Percentiles rank a stretch among this genome's conserved stretches.
These are phyloP conservation scores for Euphorbia corollata DNA, from an alignment of 441 rosid species.

Conservation along the genomic window DNA sequence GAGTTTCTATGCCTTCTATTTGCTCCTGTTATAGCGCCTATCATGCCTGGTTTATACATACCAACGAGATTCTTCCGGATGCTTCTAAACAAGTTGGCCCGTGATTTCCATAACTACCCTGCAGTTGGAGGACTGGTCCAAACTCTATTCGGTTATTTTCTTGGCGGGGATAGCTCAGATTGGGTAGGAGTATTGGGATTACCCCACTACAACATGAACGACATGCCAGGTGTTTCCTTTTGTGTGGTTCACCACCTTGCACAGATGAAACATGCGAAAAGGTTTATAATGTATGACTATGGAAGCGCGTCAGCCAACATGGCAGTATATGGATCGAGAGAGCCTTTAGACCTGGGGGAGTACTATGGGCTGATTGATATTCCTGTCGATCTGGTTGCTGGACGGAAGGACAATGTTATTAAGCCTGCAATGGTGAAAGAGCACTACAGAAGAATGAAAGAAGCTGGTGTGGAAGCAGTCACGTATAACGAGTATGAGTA, in stretches of 20 bases:
- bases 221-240: slow-evolving; percentile 89
- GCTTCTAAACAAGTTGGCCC: slow-evolving; percentile 87
- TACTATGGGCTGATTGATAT: slow-evolving; percentile 53
- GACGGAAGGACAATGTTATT: slow-evolving; percentile 75
- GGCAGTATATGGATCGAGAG: slow-evolving; percentile 62
- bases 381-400: slow-evolving; percentile 84
- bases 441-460: slow-evolving; percentile 74
- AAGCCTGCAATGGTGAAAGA: slow-evolving; percentile 69
- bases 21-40: slow-evolving; percentile 52
- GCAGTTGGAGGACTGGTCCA: slow-evolving; percentile 95
- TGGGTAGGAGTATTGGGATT: slow-evolving; percentile 91
- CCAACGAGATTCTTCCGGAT: slow-evolving; percentile 93
- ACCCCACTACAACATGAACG: slow-evolving; percentile 95
- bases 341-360: slow-evolving; percentile 82
- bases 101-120: slow-evolving; percentile 92
- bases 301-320: slow-evolving; percentile 59
- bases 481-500: slow-evolving; percentile 71
- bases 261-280: slow-evolving; percentile 65
- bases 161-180: slow-evolving; percentile 94
- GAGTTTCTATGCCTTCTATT: slow-evolving; percentile 49
- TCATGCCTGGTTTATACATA: slow-evolving; percentile 79
- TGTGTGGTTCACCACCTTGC: slow-evolving; percentile 80
- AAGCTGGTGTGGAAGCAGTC: slow-evolving; percentile 52
- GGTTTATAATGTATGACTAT: slow-evolving; percentile 78
- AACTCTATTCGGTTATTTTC: slow-evolving; percentile 73